A percentile compares a stretch with the other conserved stretches of the same genome.
Conservation (phyloP, 2,329 filamentous ascomycete species). For the Acrodontium crateriforme region DNA sequence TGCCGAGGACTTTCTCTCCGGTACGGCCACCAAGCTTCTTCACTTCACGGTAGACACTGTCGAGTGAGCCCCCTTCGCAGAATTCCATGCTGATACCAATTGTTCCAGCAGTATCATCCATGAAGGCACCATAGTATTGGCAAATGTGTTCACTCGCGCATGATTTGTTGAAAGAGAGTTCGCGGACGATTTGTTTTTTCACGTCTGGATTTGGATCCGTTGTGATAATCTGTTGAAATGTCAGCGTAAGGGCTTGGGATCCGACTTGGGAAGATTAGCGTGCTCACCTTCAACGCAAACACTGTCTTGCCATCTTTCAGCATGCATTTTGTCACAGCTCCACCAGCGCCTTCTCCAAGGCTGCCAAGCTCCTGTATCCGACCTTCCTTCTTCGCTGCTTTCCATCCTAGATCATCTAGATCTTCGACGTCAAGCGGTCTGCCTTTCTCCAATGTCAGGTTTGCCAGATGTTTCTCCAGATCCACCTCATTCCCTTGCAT, state of each 20-base stretch:
- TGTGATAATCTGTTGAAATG: constrained; percentile 66
- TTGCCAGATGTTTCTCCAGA: constrained; percentile 62
- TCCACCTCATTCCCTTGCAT: constrained; percentile 41
- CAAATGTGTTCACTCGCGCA: constrained; percentile 95
- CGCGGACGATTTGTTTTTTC: constrained; percentile 94
- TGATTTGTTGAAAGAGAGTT: constrained; percentile 94
- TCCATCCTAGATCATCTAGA: constrained; percentile 88
- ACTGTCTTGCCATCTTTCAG: constrained; percentile 85
- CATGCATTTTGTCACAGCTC: constrained; percentile 82
- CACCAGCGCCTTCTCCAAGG: constrained; percentile 86
- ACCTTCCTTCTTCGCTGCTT: constrained; percentile 77
- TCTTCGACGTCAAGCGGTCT: constrained; percentile 83
- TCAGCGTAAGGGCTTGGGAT: constrained; percentile 1
- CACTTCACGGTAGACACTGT: constrained; percentile 95
- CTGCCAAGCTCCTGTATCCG: constrained; percentile 80
- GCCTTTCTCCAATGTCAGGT: constrained; percentile 68
- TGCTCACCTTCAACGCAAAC: constrained; percentile 80
- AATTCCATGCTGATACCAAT: constrained; percentile 99
- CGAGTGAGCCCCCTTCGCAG: constrained; percentile 88
- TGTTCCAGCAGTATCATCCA: constrained; percentile 87
- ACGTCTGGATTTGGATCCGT: constrained; percentile 96
- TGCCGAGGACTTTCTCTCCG: constrained; percentile 92
- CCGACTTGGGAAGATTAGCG: neutral
- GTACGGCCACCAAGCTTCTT: constrained; percentile 89
- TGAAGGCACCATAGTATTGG: constrained; percentile 92